Percentiles rank a stretch among this genome's conserved stretches.
Conservation (phyloP, 306 rosid genomes). For the Delonix regia region DNA sequence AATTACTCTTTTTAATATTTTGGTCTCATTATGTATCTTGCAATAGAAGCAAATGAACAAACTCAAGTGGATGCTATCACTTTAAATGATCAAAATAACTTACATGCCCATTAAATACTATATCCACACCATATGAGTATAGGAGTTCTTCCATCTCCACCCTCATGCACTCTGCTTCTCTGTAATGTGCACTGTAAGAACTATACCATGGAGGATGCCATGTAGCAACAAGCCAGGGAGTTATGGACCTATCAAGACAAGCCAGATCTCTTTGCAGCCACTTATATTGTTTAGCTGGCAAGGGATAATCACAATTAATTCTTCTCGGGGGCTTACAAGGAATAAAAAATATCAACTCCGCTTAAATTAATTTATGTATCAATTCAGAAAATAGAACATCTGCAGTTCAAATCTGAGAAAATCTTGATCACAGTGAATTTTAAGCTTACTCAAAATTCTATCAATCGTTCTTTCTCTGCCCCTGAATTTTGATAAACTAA, state of each 20-base stretch:
- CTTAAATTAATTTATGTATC: not conserved
- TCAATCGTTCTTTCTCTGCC: not conserved
- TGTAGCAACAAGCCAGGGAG: slow-evolving; percentile 87
- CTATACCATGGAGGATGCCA: slow-evolving; percentile 97
- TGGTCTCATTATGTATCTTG: slow-evolving; percentile 21
- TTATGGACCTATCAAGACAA: slow-evolving; percentile 60
- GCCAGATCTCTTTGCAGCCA: slow-evolving; percentile 89
- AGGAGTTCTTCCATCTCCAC: slow-evolving; percentile 71
- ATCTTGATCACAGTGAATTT: not conserved
- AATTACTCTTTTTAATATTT: not conserved
- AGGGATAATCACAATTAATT: slow-evolving; percentile 8
- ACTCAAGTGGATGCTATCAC: slow-evolving; percentile 11
- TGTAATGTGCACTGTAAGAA: slow-evolving; percentile 71
- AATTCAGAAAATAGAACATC: not conserved
- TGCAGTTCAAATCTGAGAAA: not conserved
- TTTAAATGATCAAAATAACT: slow-evolving; percentile 40
- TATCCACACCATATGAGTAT: slow-evolving; percentile 72
- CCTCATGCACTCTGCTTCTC: slow-evolving; percentile 89
- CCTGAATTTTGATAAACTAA: slow-evolving; percentile 7
- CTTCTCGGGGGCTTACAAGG: slow-evolving; percentile 19
- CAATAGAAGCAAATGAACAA: slow-evolving; percentile 8
- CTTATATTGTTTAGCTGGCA: slow-evolving; percentile 69
- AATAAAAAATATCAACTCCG: not conserved
- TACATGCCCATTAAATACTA: slow-evolving; percentile 85
- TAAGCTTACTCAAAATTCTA: not conserved